Conservation (phyloP, 2,329 filamentous ascomycete genomes). For the Pleoardoris graminearum region DNA sequence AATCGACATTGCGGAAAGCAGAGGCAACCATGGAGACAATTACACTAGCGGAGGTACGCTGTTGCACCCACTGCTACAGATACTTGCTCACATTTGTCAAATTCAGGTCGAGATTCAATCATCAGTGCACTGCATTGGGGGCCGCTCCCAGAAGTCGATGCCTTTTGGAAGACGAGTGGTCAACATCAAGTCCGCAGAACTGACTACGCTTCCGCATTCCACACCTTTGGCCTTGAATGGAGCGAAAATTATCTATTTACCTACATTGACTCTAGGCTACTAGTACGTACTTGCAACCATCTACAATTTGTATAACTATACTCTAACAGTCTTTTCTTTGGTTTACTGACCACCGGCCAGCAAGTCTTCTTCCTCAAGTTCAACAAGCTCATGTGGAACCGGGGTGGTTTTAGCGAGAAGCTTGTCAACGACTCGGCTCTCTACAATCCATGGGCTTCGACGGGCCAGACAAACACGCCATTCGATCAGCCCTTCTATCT, state of each 20-base stretch:
- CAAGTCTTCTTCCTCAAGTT: slow-evolving; percentile 79
- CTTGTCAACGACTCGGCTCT: slow-evolving; percentile 67
- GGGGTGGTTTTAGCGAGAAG: slow-evolving; percentile 66
- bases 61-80: neutral
- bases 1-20: slow-evolving; percentile 78
- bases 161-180: slow-evolving; percentile 26
- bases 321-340: neutral
- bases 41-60: slow-evolving; percentile 67
- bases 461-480: slow-evolving; percentile 64
- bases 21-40: slow-evolving; percentile 73
- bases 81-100: neutral
- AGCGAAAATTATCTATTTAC: slow-evolving; percentile 83
- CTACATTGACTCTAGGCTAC: slow-evolving; percentile 74
- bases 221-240: slow-evolving; percentile 72
- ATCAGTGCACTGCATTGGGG: slow-evolving; percentile 82
- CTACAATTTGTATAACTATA: no score
- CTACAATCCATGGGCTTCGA: slow-evolving; percentile 64
- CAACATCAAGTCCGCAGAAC: slow-evolving; percentile 60
- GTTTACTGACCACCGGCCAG: slow-evolving; percentile 36
- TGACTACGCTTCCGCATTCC: slow-evolving; percentile 68
- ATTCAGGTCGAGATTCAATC: slow-evolving; percentile 66
- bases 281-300: slow-evolving; percentile 17
- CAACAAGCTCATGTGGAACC: slow-evolving; percentile 63
- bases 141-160: slow-evolving; percentile 24
- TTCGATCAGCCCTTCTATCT: slow-evolving; percentile 76